Evolutionary conservation across 2,329 filamentous ascomycete species (phyloP), one percentile per base, ranked within the genome.

Genomic region (Myriangium duriaei): DNA sequence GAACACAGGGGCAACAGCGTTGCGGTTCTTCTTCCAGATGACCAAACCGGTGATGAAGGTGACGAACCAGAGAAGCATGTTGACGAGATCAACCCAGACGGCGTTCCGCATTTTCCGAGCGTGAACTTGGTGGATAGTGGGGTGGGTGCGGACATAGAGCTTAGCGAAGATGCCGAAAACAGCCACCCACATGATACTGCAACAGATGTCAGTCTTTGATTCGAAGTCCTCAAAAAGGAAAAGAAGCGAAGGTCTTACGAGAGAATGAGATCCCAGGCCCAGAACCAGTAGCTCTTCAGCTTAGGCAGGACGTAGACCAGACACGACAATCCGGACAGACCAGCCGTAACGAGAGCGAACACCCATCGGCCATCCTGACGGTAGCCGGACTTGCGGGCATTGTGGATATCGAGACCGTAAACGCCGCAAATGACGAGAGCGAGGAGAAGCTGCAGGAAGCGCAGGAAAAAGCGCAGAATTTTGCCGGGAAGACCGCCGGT

Each of bases 81-180:
- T 83, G 32, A 72, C 64, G 9, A 45, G 33, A 24, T 45, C 44
- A 17, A 45, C 68, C 81, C 83, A 93, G 11, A 91, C 82, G 4
- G 84, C 82, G 53, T 79, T 77, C 63, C 86, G 85, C 85, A 94
- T 93, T 40, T 82, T 71, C 47, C 67, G 62, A 40, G 88, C 69
- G 34, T 69, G 76, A 29, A 51, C 49, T 33, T 58, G 55, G 52
- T 82, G 69, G 5, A 53, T 51, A 9, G 51, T 55, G 0, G 77
- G 57, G 42, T 84, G 57, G 50, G 77, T 76, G 38, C 72, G 59
- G 53, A 93, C 81, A 65, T 79, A 94, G 68, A 88, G 74, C 49
- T 71, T 76, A 38, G 78, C 86, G 55, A 94, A 94, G 43, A 91
- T 64, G 12, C 84, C 86, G 56, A 93, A 93, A 4, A 91, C 67